Evolutionary conservation across 73 alveolate genomes (phyloP).

Genomic region (Blepharisma japonicum): DNA sequence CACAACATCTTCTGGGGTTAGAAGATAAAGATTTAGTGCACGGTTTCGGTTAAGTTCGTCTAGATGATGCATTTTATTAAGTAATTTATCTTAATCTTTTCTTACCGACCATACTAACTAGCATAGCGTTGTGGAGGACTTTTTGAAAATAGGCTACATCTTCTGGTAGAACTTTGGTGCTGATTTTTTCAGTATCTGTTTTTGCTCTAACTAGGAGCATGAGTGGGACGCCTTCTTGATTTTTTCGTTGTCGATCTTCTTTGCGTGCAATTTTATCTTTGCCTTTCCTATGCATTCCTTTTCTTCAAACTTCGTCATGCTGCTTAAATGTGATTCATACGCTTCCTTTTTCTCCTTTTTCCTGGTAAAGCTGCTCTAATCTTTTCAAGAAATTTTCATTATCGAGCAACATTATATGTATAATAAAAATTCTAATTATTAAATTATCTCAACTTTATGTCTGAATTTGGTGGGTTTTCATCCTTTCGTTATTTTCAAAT

Average conservation of each 20-base stretch:
- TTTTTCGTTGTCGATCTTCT: not conserved
- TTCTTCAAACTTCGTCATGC: not conserved
- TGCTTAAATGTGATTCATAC: slow-evolving; percentile 16
- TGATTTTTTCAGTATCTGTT: not conserved
- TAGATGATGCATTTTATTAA: slow-evolving; percentile 16
- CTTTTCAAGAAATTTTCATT: not conserved
- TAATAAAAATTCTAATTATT: too few relatives aligned
- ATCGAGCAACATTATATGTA: not conserved
- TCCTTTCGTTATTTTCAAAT: not conserved
- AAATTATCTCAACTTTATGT: too few relatives aligned
- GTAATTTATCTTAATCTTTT: too few relatives aligned
- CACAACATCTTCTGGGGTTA: slow-evolving; percentile 26
- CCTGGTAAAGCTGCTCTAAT: not conserved
- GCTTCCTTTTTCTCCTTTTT: slow-evolving; percentile 21
- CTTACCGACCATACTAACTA: not conserved
- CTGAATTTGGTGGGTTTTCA: too few relatives aligned
- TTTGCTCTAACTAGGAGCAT: slow-evolving; percentile 7
- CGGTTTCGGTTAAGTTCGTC: slow-evolving; percentile 19
- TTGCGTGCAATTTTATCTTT: not conserved
- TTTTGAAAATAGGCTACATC: slow-evolving; percentile 20
- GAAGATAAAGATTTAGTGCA: slow-evolving; percentile 15
- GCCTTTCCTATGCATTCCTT: slow-evolving; percentile 18
- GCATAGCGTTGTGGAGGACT: not conserved
- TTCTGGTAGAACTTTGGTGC: slow-evolving; percentile 22
- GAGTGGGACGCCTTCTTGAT: not conserved